These are phyloP conservation scores for Ilyonectria mors-panacis DNA, from an alignment of 2,329 filamentous ascomycete genomes.

Conservation along the genomic window DNA sequence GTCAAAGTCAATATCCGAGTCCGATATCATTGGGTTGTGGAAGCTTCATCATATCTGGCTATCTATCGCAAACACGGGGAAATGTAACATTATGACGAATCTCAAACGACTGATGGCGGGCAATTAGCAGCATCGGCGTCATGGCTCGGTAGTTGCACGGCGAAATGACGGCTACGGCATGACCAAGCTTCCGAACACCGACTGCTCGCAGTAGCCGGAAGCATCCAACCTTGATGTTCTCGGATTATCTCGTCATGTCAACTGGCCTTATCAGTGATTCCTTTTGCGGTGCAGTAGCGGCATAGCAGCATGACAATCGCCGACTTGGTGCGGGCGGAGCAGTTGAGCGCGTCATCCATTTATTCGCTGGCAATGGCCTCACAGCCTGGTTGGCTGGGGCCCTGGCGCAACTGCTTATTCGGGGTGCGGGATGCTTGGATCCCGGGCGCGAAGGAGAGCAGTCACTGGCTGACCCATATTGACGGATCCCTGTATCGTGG, in stretches of 20 bases:
- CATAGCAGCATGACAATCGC: not conserved
- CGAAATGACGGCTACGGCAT: not conserved
- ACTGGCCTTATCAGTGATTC: constrained; percentile 23
- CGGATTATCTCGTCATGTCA: constrained; percentile 1
- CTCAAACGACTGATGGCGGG: constrained; percentile 9
- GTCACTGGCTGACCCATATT: not conserved
- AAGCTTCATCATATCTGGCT: not conserved
- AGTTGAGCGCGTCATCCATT: constrained; percentile 26
- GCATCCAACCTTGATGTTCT: not conserved
- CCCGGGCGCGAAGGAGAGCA: not conserved
- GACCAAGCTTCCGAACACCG: constrained; percentile 25
- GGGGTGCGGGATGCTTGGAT: constrained; percentile 13
- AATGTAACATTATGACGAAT: constrained; percentile 14
- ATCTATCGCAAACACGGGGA: not conserved
- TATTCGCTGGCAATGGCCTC: constrained; percentile 15
- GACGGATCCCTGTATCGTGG: not conserved
- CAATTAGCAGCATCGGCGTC: not conserved
- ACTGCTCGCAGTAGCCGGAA: not conserved
- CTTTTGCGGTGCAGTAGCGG: not conserved
- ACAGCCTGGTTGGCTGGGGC: constrained; percentile 4
- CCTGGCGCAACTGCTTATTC: constrained; percentile 11
- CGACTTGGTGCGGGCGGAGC: not conserved
- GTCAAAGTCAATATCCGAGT: not conserved
- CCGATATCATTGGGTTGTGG: not conserved
- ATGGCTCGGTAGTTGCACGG: constrained; percentile 1